A percentile compares a stretch with the other conserved stretches of the same genome.
Evolutionary conservation across 2,329 filamentous ascomycete species (phyloP).

Genomic region (Alternaria sp.): DNA sequence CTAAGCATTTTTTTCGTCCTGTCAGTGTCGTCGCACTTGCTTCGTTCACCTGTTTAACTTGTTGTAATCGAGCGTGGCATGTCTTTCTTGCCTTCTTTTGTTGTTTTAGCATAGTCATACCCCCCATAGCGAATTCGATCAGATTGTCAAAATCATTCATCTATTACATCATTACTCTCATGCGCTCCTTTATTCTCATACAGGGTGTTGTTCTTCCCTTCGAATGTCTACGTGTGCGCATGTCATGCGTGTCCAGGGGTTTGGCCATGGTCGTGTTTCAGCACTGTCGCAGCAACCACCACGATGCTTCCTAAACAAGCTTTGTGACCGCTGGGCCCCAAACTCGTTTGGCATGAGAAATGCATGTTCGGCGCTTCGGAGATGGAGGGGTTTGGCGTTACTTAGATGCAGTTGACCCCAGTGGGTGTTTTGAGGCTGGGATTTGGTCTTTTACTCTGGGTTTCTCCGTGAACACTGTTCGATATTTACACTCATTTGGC

Average conservation of each 20-base stretch:
- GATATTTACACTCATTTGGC: not conserved
- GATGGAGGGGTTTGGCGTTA: conserved; percentile 6
- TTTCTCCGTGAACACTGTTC: not conserved
- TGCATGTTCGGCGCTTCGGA: conserved; percentile 6
- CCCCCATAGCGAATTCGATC: conserved; percentile 18
- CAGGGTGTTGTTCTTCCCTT: conserved; percentile 1
- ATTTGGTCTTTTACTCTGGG: conserved; percentile 3
- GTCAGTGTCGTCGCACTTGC: conserved; percentile 16
- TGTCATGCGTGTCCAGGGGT: conserved; percentile 2
- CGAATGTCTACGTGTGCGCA: conserved; percentile 1
- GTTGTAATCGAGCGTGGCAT: conserved; percentile 27
- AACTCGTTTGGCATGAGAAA: conserved; percentile 30
- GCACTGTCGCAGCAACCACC: conserved; percentile 37
- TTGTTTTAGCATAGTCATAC: conserved; percentile 14
- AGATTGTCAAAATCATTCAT: conserved; percentile 8
- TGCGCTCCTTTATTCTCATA: conserved; percentile 2
- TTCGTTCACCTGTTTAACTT: conserved; percentile 14
- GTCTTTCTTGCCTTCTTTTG: not conserved
- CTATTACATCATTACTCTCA: not conserved
- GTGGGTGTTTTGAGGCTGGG: not conserved
- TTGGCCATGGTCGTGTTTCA: conserved; percentile 24
- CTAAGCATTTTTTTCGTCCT: conserved; percentile 5
- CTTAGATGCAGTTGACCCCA: conserved; percentile 14
- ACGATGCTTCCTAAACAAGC: conserved; percentile 26
- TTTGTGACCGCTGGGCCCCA: conserved; percentile 17